Percentiles rank a stretch among this genome's conserved stretches.
Evolutionary conservation across 2,329 filamentous ascomycete species (phyloP).

Genomic region (Colletotrichum musicola): DNA sequence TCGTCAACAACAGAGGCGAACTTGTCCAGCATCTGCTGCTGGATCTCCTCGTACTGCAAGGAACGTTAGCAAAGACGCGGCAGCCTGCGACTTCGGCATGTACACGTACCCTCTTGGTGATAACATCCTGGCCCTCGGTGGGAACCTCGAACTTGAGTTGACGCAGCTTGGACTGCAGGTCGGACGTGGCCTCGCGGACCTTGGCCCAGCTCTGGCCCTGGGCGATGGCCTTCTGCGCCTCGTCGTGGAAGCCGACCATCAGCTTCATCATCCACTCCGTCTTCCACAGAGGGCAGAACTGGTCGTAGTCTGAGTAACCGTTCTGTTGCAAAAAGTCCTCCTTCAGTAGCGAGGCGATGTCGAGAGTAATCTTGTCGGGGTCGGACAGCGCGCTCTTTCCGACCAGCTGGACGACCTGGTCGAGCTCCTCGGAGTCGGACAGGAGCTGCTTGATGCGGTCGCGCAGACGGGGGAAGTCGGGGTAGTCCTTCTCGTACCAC

Average conservation of each 20-base stretch:
- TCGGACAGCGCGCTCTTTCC: conserved; percentile 97
- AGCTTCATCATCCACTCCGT: conserved; percentile 99
- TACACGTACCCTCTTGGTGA: conserved; percentile 82
- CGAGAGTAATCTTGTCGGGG: conserved; percentile 97
- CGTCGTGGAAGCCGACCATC: conserved; percentile 98
- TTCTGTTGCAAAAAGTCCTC: conserved; percentile 99
- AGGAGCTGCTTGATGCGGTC: conserved; percentile 95
- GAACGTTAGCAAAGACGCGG: conserved; percentile 53
- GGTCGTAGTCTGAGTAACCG: conserved; percentile 98
- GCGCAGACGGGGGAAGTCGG: conserved; percentile 92
- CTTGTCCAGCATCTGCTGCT: conserved; percentile 95
- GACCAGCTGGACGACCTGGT: conserved; percentile 98
- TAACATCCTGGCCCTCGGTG: conserved; percentile 81
- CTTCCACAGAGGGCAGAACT: conserved; percentile 99
- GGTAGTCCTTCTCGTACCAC: conserved; percentile 93
- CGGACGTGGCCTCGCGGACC: conserved; percentile 89
- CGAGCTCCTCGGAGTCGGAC: conserved; percentile 94
- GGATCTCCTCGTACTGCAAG: conserved; percentile 86
- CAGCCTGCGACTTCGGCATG: not conserved
- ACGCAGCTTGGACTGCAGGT: conserved; percentile 86
- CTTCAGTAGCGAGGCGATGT: conserved; percentile 92
- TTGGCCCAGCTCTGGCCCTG: conserved; percentile 94
- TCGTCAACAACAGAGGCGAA: conserved; percentile 97
- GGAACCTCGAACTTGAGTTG: conserved; percentile 98
- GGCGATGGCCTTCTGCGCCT: conserved; percentile 93